Evolutionary conservation across 306 rosid genomes (phyloP), one percentile per base, ranked within the genome.

Genomic region (Cyamopsis tetragonoloba): DNA sequence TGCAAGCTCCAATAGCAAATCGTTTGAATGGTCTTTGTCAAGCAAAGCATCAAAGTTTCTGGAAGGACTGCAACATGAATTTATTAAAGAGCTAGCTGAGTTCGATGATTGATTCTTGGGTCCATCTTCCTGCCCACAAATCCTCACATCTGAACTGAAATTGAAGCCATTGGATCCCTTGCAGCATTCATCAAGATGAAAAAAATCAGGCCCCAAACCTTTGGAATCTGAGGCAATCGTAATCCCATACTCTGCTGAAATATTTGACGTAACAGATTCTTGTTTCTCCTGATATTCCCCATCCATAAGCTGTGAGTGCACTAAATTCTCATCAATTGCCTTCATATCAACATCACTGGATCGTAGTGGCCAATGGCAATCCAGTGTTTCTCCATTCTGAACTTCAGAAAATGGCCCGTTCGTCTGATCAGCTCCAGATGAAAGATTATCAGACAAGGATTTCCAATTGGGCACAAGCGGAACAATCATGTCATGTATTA

Each of bases 1-100:
- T 54, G 77, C 89, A 24, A 89, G 80, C 84, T 89, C 98, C 83
- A 64, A 26, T 79, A 79, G 82, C 23, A 89, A 82, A 73, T 80
- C 85, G 3, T 73, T 42, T 7, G 61, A 26, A 28, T 67, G 72
- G 55, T 67, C 71, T 18, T 69, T 68, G 37, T 77, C 90, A 6
- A 22, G 81, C 31, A 71, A 4, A 46, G 79, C 75, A 35, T 84
- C 77, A 6, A 68, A 26, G 60, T 56, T 66, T 48, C 74, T 46
- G 2, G 79, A 76, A 20, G 54, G 73, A 32, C 68, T 65, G 20
- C 77, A 76, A 26, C 76, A 71, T 1, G 79, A 77, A 58, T 62
- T 39, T 6, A 28, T n/a, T 32, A 31, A 47, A 22, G 80, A 82
- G 72, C 78, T 65, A 14, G 70, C 44, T 37, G 88, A 78, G 54